Base-by-base conservation (phyloP, 208 protist species). In the Leishmania lainsoni region DNA sequence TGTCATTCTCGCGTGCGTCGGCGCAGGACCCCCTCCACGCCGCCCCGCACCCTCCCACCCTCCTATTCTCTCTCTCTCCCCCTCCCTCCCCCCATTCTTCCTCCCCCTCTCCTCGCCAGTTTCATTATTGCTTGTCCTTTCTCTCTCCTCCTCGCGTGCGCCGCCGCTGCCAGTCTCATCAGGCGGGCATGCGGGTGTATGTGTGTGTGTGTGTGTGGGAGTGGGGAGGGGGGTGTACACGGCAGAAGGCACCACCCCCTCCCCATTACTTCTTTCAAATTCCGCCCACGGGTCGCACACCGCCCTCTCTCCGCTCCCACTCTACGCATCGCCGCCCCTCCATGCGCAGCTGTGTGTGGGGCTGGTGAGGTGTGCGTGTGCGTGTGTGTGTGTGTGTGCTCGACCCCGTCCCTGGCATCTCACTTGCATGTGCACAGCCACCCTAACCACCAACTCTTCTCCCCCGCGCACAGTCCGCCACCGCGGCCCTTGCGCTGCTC, bases 1-100 rank as follows among this genome's bases (percentile, higher is more conserved):
- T 8, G 14, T 65, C 22, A 10, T 66, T 54, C 48, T 63, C 26
- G n/a, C 1, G 17, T 68, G 17, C 22, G 26, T 4, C 12, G 61
- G n/a, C 52, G 78, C 32, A 35, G n/a, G 35, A 1, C 22, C 35
- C 22, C 58, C 17, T 5, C 45, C 58, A 42, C 56, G 20, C 3
- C 74, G 17, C 39, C 39, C 32, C 58, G 26, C 20, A 22, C 61
- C 42, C 61, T 10, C 20, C 45, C n/a, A n/a, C n/a, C n/a, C n/a
- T n/a, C n/a, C n/a, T n/a, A n/a, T n/a, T n/a, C n/a, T n/a, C n/a
- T n/a, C n/a, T n/a, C n/a, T n/a, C n/a, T n/a, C n/a, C n/a, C 75
- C 56, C 63, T 73, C 49, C 78, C 52, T 81, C 78, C 75, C 48
- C 49, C 29, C 29, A 6, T 48, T 63, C 52, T 35, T 17, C 51